phyloP scores from a whole-genome alignment of 2,329 filamentous ascomycete species.

The Aspergillus sp. region DNA sequence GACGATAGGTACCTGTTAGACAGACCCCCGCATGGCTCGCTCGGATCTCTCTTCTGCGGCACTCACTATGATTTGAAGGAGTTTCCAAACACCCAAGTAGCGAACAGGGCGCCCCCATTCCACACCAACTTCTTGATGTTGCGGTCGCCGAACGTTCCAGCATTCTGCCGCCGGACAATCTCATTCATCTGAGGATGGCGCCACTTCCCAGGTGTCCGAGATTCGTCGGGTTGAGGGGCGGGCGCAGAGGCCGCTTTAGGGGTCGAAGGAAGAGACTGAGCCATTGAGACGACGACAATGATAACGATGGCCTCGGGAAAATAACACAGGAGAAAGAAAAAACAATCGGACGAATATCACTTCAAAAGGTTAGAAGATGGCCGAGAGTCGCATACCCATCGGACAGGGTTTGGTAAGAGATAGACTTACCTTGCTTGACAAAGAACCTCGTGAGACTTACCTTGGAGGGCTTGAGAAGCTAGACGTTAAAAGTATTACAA shows the following conservation, averaged over 20 bases:
- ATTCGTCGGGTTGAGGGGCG: conserved; percentile 27
- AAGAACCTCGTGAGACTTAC: conserved; percentile 16
- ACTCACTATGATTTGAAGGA: conserved; percentile 38
- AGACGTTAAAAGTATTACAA: conserved; percentile 3
- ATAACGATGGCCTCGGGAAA: background rate
- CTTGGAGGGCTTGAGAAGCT: conserved; percentile 5
- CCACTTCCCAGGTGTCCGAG: conserved; percentile 70
- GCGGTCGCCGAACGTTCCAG: conserved; percentile 72
- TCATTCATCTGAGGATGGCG: conserved; percentile 84
- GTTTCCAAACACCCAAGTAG: conserved; percentile 46
- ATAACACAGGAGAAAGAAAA: conserved; percentile 1
- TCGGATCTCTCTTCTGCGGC: background rate
- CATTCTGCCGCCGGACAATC: conserved; percentile 76
- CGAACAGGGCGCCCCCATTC: conserved; percentile 59
- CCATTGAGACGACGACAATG: conserved; percentile 27
- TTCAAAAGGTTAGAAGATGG: background rate
- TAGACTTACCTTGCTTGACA: conserved; percentile 1
- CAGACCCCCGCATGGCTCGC: background rate
- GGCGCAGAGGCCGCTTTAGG: conserved; percentile 31
- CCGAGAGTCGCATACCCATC: background rate
- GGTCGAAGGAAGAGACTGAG: conserved; percentile 40
- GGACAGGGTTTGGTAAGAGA: background rate
- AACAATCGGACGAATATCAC: background rate
- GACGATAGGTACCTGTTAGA: conserved; percentile 13
- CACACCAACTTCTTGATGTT: conserved; percentile 69